A percentile compares a stretch with the other conserved stretches of the same genome.
Evolutionary conservation across 495 filamentous ascomycete genomes (phyloP).

Genomic region (Recurvomyces mirabilis): DNA sequence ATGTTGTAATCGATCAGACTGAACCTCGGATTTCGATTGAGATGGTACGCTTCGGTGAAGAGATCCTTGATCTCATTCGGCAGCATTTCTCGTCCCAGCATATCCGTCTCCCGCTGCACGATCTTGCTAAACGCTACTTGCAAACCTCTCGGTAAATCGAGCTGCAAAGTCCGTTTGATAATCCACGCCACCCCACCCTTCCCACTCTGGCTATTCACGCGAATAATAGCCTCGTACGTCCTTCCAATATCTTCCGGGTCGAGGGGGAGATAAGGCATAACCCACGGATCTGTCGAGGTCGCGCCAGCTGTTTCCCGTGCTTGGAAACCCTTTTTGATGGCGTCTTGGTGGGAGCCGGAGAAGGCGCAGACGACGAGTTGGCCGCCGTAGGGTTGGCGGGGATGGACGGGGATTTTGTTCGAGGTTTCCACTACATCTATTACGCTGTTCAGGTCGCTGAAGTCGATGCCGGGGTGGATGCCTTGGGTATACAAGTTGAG

Average conservation of each 20-base stretch:
- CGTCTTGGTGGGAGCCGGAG: conserved; percentile 88
- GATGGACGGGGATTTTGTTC: conserved; percentile 91
- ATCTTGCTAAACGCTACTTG: conserved; percentile 85
- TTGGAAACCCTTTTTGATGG: conserved; percentile 94
- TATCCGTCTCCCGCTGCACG: conserved; percentile 68
- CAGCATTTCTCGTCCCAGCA: conserved; percentile 66
- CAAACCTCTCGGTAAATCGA: conserved; percentile 84
- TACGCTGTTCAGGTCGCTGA: conserved; percentile 77
- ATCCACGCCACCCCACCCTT: conserved; percentile 96
- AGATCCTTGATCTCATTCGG: conserved; percentile 70
- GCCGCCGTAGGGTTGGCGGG: conserved; percentile 80
- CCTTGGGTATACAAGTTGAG: conserved; percentile 96
- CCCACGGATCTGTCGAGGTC: conserved; percentile 50
- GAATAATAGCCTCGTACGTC: conserved; percentile 93
- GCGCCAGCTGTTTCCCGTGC: conserved; percentile 49
- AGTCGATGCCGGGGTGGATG: conserved; percentile 74
- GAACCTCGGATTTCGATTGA: conserved; percentile 71
- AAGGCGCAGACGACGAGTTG: conserved; percentile 82
- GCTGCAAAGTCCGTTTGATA: conserved; percentile 74
- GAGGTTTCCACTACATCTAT: conserved; percentile 84
- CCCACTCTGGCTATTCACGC: conserved; percentile 91
- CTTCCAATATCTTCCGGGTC: conserved; percentile 90
- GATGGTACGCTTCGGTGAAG: conserved; percentile 77
- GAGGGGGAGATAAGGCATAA: conserved; percentile 86
- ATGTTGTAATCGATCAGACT: conserved; percentile 87